These are phyloP conservation scores for Flaveria linearis DNA, from an alignment of 129 eudicot species.

Conservation along the genomic window DNA sequence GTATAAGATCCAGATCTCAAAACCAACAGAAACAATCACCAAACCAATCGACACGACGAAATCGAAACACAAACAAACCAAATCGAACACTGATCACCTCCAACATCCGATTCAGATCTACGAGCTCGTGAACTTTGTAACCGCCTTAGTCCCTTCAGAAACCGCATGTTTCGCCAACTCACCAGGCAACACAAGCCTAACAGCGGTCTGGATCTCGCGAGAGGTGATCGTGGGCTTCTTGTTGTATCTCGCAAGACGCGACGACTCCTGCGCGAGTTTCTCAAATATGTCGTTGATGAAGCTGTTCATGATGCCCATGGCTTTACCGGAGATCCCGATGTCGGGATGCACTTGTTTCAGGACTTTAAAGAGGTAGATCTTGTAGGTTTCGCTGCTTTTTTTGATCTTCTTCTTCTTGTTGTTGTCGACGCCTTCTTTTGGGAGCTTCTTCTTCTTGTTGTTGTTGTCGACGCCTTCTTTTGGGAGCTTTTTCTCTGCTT, in stretches of 20 bases:
- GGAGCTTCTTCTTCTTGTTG: no score
- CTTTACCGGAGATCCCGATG: no score
- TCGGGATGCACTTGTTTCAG: no score
- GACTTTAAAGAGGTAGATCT: no score
- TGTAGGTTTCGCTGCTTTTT: no score
- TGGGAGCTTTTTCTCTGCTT: no score
- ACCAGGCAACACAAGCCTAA: conserved; percentile 53
- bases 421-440: no score
- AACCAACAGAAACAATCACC: not conserved
- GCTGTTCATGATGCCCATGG: conserved; percentile 51
- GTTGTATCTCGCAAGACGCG: conserved; percentile 53
- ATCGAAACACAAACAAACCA: conserved; percentile 7
- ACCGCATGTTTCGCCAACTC: conserved; percentile 62
- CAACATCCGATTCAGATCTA: conserved; percentile 14
- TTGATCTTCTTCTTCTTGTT: no score
- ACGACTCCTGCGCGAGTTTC: conserved; percentile 42
- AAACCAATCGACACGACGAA: not conserved
- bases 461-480: no score
- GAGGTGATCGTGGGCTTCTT: conserved; percentile 65
- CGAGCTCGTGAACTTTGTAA: conserved; percentile 55
- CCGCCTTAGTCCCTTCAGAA: conserved; percentile 59
- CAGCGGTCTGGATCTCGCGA: conserved; percentile 61
- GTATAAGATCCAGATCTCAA: conserved; percentile 24
- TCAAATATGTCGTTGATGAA: conserved; percentile 40
- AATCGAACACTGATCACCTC: not conserved